phyloP scores from a whole-genome alignment of 352 stramenopile species.

The Nothophytophthora sp. region DNA sequence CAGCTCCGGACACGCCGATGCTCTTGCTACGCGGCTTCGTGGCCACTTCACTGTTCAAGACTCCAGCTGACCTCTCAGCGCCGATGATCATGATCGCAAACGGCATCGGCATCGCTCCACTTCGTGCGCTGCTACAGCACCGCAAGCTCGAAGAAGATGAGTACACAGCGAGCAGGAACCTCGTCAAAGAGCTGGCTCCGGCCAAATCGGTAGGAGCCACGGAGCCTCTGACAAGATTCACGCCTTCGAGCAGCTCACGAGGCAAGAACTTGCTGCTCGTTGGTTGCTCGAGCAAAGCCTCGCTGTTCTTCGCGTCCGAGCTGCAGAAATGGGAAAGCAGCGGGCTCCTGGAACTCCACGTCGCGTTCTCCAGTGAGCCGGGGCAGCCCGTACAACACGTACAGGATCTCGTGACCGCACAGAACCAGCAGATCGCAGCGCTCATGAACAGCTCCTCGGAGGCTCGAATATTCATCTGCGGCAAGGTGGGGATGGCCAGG shows the following conservation, averaged over 20 bases:
- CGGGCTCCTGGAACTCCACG: conserved; percentile 26
- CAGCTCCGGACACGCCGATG: not conserved
- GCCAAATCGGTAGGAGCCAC: not conserved
- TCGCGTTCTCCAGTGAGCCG: conserved; percentile 21
- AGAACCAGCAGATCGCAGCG: conserved; percentile 25
- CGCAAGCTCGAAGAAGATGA: conserved; percentile 18
- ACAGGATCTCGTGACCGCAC: conserved; percentile 21
- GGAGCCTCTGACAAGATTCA: not conserved
- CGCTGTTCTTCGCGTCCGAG: conserved; percentile 37
- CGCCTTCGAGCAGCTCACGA: not conserved
- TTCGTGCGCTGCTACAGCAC: conserved; percentile 58
- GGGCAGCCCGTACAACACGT: conserved; percentile 16
- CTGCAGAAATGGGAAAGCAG: conserved; percentile 29
- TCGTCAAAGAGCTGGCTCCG: not conserved
- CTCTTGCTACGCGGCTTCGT: conserved; percentile 88
- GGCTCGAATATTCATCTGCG: conserved; percentile 28
- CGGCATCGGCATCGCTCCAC: conserved; percentile 92
- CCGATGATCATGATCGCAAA: conserved; percentile 93
- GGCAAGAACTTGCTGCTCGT: conserved; percentile 38
- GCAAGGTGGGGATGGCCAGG: conserved; percentile 17
- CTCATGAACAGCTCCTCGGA: conserved; percentile 11
- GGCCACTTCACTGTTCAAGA: conserved; percentile 87
- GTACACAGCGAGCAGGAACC: not conserved
- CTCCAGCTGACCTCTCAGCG: conserved; percentile 66
- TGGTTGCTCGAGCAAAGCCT: conserved; percentile 24